phyloP scores from a whole-genome alignment of 2,329 filamentous ascomycete species.

The Zymoseptoria crescenta region DNA sequence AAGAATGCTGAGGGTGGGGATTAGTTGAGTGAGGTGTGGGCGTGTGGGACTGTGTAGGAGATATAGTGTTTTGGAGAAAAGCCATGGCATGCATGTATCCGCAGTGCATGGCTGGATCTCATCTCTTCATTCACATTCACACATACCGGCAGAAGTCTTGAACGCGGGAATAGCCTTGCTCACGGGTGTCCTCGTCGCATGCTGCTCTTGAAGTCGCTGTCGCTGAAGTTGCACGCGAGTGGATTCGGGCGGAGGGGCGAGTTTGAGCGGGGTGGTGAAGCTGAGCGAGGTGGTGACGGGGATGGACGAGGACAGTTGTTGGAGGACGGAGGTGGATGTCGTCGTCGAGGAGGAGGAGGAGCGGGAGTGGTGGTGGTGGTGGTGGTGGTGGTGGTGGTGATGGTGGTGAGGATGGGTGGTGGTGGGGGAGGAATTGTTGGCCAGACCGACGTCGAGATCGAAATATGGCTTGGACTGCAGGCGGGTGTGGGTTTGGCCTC shows the following conservation, averaged over 20 bases:
- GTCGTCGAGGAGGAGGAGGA: conserved; percentile 8
- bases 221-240: conserved; percentile 26
- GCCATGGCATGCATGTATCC: neutral
- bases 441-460: conserved; percentile 15
- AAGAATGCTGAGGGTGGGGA: conserved; percentile 58
- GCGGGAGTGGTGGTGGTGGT: conserved; percentile 1
- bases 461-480: conserved; percentile 15
- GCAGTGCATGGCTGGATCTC: neutral
- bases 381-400: neutral
- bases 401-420: neutral
- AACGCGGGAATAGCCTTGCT: conserved; percentile 28
- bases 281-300: conserved; percentile 5
- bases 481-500: conserved; percentile 3
- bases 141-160: conserved; percentile 31
- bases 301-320: conserved; percentile 3
- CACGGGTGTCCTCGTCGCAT: conserved; percentile 17
- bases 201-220: conserved; percentile 22
- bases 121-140: neutral
- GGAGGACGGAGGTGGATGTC: conserved; percentile 5
- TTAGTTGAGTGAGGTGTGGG: too few species aligned
- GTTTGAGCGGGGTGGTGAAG: conserved; percentile 11
- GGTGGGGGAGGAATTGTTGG: conserved; percentile 11
- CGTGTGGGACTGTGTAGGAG: neutral
- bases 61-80: neutral
- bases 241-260: conserved; percentile 20